Base-by-base conservation (phyloP, 75 land plant genomes). In the Picea glauca region DNA sequence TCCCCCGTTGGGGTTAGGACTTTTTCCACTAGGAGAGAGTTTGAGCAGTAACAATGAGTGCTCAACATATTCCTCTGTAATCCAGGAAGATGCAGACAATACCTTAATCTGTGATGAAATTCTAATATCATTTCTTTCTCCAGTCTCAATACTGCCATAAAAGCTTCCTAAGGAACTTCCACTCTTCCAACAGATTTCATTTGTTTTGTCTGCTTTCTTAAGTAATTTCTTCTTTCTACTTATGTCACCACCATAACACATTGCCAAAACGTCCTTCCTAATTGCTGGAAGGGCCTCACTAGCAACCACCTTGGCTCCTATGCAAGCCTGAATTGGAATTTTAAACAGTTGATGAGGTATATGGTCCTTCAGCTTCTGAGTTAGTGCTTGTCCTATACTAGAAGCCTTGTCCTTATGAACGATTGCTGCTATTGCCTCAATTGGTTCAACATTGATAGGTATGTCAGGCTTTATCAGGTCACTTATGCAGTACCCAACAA, bases 241-340 rank as follows among this genome's bases (percentile, higher is more conserved):
- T 30, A 97, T 94, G 76, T 97, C 99, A 50, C 98, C 99, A 70
- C 99, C 99, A 80, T 97, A 97, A 70, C 99, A 97, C 80, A 94
- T 97, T 23, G 99, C 83, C 32, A 91, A 61, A 35, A 97, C 99
- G 82, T 97, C 99, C 83, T 96, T 96, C 62, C 98, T 88, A 72
- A 96, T 88, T 13, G 99, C 95, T 65, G 98, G 89, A 63, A 94
- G 74, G 56, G 92, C 35, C 87, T 96, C 99, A 80, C 98, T 94
- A 4, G 99, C 99, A 80, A 97, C 84, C 46, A 94, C 90, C 81
- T 90, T 94, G 5, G 95, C 13, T 56, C 99, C 99, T 58, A 97
- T 92, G 78, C 87, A 90, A 72, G 98, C 97, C 79, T 97, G 99
- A 50, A 97, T 97, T 18, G 99, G 95, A 26, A 97, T 87, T 87